Base-by-base conservation (phyloP, 768 basidiomycete species). In the Xerocomellus dryophilus region DNA sequence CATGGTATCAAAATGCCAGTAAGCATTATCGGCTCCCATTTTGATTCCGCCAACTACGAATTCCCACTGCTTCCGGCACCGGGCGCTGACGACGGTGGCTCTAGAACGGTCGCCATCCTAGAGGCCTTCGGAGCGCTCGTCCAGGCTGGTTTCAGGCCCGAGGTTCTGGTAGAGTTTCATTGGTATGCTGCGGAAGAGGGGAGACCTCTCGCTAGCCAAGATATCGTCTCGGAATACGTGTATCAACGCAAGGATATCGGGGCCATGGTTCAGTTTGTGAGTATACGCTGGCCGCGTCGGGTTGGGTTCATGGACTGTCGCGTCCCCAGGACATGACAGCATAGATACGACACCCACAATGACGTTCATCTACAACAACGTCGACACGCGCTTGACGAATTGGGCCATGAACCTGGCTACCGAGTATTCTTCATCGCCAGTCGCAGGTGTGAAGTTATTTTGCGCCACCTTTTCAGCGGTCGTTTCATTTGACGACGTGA, bases 131-230 rank as follows among this genome's bases (percentile, higher is more conserved):
- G 88, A 35, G 85, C 80, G 12, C 74, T 91, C 53, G 75, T 91
- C 59, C 77, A 80, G 25, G 78, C 85, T 35, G 81, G 84, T 64
- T 91, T 86, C 76, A 79, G 68, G 39, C 89, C 88, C 47, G 71
- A 76, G 54, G 80, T 80, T 41, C 74, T 83, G 6, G 76, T 91
- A 32, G 87, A 92, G 65, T 91, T 91, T 69, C 87, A 90, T 59
- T 90, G 88, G 90, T 92, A 90, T 65, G 85, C 88, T 47, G 88
- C 84, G 40, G 88, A 90, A 76, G 88, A 69, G 45, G 67, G 56
- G 45, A 55, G 62, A 31, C 46, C 57, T 27, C 47, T 64, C 17
- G 49, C 46, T 17, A 50, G 78, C 36, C 80, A 81, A 56, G 82
- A 80, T 5, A 73, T 84, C 52, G 81, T 78, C 6, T 73, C 73